Conservation (phyloP, 805 yeast genomes). For the Vanderwaltozyma verrucispora region DNA sequence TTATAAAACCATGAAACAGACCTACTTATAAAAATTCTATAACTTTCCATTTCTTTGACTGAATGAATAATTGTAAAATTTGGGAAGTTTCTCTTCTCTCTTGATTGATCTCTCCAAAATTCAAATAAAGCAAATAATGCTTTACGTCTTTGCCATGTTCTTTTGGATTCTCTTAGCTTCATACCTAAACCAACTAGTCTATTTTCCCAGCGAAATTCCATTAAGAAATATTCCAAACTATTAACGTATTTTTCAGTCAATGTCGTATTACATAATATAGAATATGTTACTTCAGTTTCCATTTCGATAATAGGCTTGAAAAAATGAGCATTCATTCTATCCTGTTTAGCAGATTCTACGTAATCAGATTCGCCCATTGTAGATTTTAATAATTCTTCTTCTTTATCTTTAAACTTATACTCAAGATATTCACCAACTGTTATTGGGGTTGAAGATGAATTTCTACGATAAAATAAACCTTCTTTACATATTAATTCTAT, state of each 20-base stretch:
- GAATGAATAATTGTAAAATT: conserved; percentile 26
- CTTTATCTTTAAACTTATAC: conserved; percentile 24
- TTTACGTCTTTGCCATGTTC: conserved; percentile 30
- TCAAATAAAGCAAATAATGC: conserved; percentile 28
- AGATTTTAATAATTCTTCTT: conserved; percentile 18
- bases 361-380: conserved; percentile 15
- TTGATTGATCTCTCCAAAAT: conserved; percentile 30
- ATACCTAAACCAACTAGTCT: conserved; percentile 24
- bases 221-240: conserved; percentile 26
- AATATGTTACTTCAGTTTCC: conserved; percentile 22
- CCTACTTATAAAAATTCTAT: conserved; percentile 26
- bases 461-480: conserved; percentile 25
- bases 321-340: conserved; percentile 23
- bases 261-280: conserved; percentile 19
- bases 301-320: conserved; percentile 20
- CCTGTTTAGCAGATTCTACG: conserved; percentile 9
- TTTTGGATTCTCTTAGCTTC: conserved; percentile 26
- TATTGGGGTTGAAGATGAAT: conserved; percentile 20
- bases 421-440: conserved; percentile 25
- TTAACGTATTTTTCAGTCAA: conserved; percentile 28
- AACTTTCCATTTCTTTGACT: conserved; percentile 30
- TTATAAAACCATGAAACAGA: conserved; percentile 31
- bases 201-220: conserved; percentile 31
- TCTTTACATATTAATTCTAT: conserved; percentile 25
- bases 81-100: conserved; percentile 23